Evolutionary conservation across 176 grass and related monocot species (phyloP).

Genomic region (Melocanna baccifera): DNA sequence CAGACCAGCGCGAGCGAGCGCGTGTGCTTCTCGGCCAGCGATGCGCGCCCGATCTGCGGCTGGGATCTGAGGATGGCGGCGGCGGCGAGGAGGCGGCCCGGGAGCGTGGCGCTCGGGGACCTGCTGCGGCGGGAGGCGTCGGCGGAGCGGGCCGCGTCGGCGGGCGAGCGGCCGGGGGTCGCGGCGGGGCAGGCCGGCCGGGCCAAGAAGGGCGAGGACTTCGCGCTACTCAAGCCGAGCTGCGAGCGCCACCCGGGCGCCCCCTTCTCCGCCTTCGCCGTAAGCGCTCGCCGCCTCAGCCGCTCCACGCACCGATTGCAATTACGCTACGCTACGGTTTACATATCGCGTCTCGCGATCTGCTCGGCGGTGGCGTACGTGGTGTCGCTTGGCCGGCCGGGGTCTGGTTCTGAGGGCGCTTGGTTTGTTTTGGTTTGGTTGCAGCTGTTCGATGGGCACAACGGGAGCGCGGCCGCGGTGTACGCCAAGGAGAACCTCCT

Average conservation of each 20-base stretch:
- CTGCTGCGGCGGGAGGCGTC: constrained; percentile 46
- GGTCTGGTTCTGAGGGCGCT: not conserved
- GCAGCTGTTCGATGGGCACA: constrained; percentile 98
- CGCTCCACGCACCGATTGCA: not conserved
- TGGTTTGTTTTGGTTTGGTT: not conserved
- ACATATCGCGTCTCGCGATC: not conserved
- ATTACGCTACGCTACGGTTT: not conserved
- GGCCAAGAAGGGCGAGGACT: constrained; percentile 89
- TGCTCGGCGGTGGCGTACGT: not conserved
- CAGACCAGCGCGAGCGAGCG: not conserved
- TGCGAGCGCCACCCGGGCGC: constrained; percentile 52
- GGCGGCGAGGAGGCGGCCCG: not conserved
- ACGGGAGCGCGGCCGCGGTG: constrained; percentile 76
- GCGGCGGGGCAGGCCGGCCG: constrained; percentile 41
- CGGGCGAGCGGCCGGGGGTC: not conserved
- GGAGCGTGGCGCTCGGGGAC: constrained; percentile 54
- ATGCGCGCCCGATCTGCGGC: not conserved
- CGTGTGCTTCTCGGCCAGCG: not conserved
- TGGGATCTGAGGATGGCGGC: constrained; percentile 33
- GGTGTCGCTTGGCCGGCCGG: not conserved
- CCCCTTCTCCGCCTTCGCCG: constrained; percentile 67
- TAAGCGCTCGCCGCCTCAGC: not conserved
- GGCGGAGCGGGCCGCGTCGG: constrained; percentile 18
- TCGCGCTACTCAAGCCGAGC: constrained; percentile 56
- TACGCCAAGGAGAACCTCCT: constrained; percentile 85